Evolutionary conservation across 2,329 filamentous ascomycete genomes (phyloP).

Genomic region (Exophiala alcalophila): DNA sequence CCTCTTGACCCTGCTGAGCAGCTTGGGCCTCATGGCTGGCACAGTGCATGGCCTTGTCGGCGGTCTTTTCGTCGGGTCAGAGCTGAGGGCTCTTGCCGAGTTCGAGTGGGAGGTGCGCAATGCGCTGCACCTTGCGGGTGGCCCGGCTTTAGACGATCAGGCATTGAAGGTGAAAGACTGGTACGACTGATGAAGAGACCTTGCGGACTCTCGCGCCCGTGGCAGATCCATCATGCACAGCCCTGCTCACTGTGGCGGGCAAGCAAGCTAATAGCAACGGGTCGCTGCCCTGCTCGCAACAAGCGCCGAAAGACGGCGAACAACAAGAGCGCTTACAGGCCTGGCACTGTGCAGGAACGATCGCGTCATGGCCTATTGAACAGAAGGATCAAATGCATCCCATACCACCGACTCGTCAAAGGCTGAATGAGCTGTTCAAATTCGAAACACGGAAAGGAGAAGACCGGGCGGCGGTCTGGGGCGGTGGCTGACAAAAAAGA

Average conservation of each 20-base stretch:
- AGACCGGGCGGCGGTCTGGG: background rate
- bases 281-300: too few species aligned
- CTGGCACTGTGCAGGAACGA: too few species aligned
- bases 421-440: too few species aligned
- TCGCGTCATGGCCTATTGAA: background rate
- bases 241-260: too few species aligned
- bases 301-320: too few species aligned
- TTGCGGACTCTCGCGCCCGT: too few species aligned
- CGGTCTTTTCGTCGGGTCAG: conserved; percentile 78
- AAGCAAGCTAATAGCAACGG: too few species aligned
- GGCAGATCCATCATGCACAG: conserved; percentile 1
- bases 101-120: conserved; percentile 88
- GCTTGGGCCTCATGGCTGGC: conserved; percentile 71
- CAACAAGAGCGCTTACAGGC: too few species aligned
- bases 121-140: conserved; percentile 26
- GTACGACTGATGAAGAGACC: conserved; percentile 28
- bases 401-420: background rate
- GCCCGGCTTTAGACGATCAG: conserved; percentile 25
- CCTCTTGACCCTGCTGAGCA: conserved; percentile 73
- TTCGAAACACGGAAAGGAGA: conserved; percentile 6
- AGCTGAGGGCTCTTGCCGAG: conserved; percentile 78
- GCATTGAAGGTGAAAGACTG: conserved; percentile 28
- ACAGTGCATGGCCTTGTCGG: conserved; percentile 82
- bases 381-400: background rate
- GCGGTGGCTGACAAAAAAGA: background rate